Conservation (phyloP, 805 yeast genomes). For the Zygotorulaspora florentina region DNA sequence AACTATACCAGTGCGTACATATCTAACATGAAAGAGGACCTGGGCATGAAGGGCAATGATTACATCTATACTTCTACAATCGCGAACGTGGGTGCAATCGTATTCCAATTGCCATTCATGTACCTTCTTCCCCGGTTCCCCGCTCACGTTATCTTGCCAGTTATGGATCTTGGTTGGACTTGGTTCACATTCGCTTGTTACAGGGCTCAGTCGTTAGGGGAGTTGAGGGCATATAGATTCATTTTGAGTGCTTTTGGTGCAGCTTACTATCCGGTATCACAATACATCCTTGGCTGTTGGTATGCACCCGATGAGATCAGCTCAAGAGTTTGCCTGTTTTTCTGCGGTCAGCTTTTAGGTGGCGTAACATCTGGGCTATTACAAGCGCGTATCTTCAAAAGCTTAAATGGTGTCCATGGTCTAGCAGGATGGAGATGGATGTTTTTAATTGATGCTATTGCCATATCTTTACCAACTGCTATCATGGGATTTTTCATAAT, state of each 20-base stretch:
- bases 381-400: conserved; percentile 41
- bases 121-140: conserved; percentile 55
- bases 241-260: conserved; percentile 68
- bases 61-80: conserved; percentile 56
- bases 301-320: conserved; percentile 55
- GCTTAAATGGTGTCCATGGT: conserved; percentile 43
- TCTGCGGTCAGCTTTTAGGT: conserved; percentile 48
- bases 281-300: conserved; percentile 58
- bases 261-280: conserved; percentile 60
- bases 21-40: conserved; percentile 56
- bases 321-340: conserved; percentile 60
- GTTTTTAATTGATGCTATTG: conserved; percentile 58
- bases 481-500: conserved; percentile 44
- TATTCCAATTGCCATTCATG: conserved; percentile 64
- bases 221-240: conserved; percentile 59
- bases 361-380: conserved; percentile 54
- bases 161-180: conserved; percentile 65
- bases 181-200: conserved; percentile 56
- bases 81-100: conserved; percentile 57
- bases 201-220: conserved; percentile 45
- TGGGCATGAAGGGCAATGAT: conserved; percentile 59
- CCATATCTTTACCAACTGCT: conserved; percentile 46
- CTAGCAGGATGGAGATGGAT: conserved; percentile 65
- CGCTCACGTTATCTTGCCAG: conserved; percentile 45
- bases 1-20: conserved; percentile 66